Evolutionary conservation across 78 protist species (phyloP), one percentile per base, ranked within the genome.

Genomic region (Chrysochromulina parva): DNA sequence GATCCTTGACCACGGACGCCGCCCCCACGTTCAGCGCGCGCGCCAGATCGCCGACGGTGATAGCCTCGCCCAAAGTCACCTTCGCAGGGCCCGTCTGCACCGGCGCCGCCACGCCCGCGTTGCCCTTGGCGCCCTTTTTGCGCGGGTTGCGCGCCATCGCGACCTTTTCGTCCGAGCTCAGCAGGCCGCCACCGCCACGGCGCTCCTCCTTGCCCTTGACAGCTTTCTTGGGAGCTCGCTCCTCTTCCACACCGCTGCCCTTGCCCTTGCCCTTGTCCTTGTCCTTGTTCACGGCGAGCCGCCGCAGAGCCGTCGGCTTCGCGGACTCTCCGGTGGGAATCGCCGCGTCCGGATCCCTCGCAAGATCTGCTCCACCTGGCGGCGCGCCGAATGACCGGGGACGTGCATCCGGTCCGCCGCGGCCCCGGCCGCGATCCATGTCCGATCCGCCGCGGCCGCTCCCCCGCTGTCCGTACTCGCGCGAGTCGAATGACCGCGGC

Each of bases 11-110:
- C n/a, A 82, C 67, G 16, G 11, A 50, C 19, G 69, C 67, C 26
- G 22, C 55, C 17, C 50, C 57, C 13, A 57, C 48, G 17, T 16
- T 11, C n/a, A 54, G 48, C 52, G 7, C 0, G 3, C 1, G 16
- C 28, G 88, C 88, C 20, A 82, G 67, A 5, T 82, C 88, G n/a
- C 65, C 53, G 54, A 57, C 69, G 9, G 88, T 82, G 53, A 82
- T 82, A 50, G 50, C 0, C 24, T 57, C 88, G 50, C 20, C 19
- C 6, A 82, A 1, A 19, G 13, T 26, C 20, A 82, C 69, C 69
- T 7, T 69, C 38, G 6, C 78, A 5, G 78, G 52, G 50, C 52
- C 53, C 71, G 16, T 22, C 28, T 3, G 28, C 71, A 4, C 71
- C 71, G 71, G n/a, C 71, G 16, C 28, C 71, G 62, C 62, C 62